Conservation (phyloP, 2,329 filamentous ascomycete genomes). For the Colletotrichum lindemuthianum region DNA sequence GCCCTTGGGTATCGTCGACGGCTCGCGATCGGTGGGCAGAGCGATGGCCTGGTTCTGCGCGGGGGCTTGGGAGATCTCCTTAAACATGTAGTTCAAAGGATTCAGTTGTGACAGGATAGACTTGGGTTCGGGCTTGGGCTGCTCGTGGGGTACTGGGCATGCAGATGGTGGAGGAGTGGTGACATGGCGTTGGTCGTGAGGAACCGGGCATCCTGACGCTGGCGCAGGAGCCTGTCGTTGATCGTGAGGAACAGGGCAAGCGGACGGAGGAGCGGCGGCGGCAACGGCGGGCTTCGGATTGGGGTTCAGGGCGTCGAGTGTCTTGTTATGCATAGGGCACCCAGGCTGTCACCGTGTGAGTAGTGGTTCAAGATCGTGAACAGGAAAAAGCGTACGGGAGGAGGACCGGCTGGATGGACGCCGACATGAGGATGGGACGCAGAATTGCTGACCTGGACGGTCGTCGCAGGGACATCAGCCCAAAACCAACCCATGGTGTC, state of each 20-base stretch:
- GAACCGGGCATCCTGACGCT: slow-evolving; percentile 45
- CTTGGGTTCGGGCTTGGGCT: slow-evolving; percentile 46
- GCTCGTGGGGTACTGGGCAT: slow-evolving; percentile 59
- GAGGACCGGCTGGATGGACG: slow-evolving; percentile 39
- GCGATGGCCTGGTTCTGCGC: slow-evolving; percentile 76
- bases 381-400: slow-evolving; percentile 50
- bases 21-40: slow-evolving; percentile 83
- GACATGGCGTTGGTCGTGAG: slow-evolving; percentile 39
- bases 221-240: slow-evolving; percentile 38
- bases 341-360: slow-evolving; percentile 52
- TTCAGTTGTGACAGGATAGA: slow-evolving; percentile 67
- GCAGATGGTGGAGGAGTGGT: slow-evolving; percentile 46
- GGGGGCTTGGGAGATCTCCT: slow-evolving; percentile 81
- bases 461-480: slow-evolving; percentile 59
- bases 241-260: slow-evolving; percentile 46
- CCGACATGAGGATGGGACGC: slow-evolving; percentile 39
- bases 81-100: slow-evolving; percentile 95
- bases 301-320: slow-evolving; percentile 57
- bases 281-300: slow-evolving; percentile 39
- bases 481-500: slow-evolving; percentile 71
- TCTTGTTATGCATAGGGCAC: slow-evolving; percentile 69
- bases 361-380: background rate
- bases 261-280: slow-evolving; percentile 37
- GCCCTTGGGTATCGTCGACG: slow-evolving; percentile 90
- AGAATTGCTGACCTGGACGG: slow-evolving; percentile 30